Base-by-base conservation (phyloP, 2,329 filamentous ascomycete genomes). In the Penicillium sp. region DNA sequence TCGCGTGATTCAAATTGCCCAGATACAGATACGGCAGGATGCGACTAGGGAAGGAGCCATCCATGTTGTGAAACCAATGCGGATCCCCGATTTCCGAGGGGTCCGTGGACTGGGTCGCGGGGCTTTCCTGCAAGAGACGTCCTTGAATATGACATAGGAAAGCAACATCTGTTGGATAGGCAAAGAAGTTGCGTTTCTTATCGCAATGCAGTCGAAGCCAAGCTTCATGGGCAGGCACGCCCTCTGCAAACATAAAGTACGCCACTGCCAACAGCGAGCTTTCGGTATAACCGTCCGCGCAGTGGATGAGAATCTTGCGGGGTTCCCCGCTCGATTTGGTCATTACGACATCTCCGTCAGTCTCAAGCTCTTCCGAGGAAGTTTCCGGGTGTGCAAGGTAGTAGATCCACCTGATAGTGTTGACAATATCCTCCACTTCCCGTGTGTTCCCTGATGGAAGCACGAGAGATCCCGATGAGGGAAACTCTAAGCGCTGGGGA, bases 21-120 rank as follows among this genome's bases (percentile, higher is more conserved):
- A 98, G 79, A 64, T 98, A 98, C 83, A 98, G 89, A 64, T 97
- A 96, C 47, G 90, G 84, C 37, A 95, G 72, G 34, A 98, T 80
- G 13, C 91, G 81, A 64, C 88, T 95, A 1, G 93, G 93, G 21
- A 97, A 77, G 22, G 88, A 95, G 4, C 93, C 93, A 65, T 97
- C 91, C 57, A 96, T 81, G 48, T 81, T 81, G 26, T 80, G 75
- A 49, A 96, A 79, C 93, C 93, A 98, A 32, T 76, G 74, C 0
- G 91, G 91, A 60, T 88, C 60, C 55, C 66, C 62, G 48, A 65
- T 32, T 12, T 59, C 56, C 24, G 60, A 58, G 12, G 59, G 49
- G 26, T 59, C 58, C 21, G 62, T 53, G 6, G 55, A 53, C 13
- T 55, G 58, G 6, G 64, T 60, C 3, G 57, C 60, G 7, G 69